Base-by-base conservation (phyloP, 306 rosid genomes). In the Prinsepia uniflora region DNA sequence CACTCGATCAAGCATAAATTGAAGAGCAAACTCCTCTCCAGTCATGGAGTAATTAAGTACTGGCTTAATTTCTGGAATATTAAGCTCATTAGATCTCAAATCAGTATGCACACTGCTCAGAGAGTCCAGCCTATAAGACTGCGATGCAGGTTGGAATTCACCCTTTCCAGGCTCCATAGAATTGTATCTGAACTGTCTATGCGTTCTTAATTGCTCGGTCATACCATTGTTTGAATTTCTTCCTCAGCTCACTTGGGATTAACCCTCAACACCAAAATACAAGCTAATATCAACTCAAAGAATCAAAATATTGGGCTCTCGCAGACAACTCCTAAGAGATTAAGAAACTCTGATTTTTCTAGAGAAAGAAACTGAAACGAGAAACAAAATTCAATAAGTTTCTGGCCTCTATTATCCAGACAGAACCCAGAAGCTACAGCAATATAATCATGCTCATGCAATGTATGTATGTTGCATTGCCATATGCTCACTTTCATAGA, bases 21-120 rank as follows among this genome's bases (percentile, higher is more conserved):
- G 96, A 17, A 88, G 82, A 49, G 97, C 75, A 64, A 91, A 91
- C 78, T 91, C 97, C 86, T 91, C 96, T 50, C 97, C 97, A 1
- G 96, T 91, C 84, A 89, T 88, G 65, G 97, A 91, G 75, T 73
- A 89, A 84, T 91, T 89, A 79, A 52, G 96, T 61, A 85, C 92
- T 53, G 96, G 89, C 76, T 79, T 91, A 68, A 85, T 80, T 71
- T 82, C 92, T 59, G 89, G 70, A 40, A 53, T 61, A 74, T 73
- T 81, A 7, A 58, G 81, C 70, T 81, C 80, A 48, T 72, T 65
- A 18, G 81, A 56, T 72, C 90, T 84, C 68, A 78, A 63, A 70
- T 74, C 76, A 72, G 72, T 13, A 74, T 74, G 83, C 76, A 63
- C 58, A 62, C 79, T 74, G 63, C 84, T 75, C 74, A 67, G 68